Conservation (phyloP, 2,329 filamentous ascomycete species). For the Cordyceps militaris region DNA sequence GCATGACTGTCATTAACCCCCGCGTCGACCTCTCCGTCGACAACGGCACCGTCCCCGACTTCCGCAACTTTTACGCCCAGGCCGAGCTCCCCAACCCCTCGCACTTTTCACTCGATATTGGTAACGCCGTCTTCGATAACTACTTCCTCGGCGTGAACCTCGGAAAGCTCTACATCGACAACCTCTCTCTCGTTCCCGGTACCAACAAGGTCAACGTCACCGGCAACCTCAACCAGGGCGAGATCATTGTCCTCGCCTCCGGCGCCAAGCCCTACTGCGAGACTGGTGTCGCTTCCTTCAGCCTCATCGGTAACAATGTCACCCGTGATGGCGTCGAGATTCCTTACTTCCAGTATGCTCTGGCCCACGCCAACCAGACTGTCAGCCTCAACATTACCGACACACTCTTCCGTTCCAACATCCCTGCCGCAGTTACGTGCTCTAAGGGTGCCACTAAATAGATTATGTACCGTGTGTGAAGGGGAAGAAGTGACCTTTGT, state of each 20-base stretch:
- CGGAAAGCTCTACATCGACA: constrained; percentile 49
- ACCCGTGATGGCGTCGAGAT: constrained; percentile 44
- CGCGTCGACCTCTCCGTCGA: constrained; percentile 35
- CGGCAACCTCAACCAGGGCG: constrained; percentile 43
- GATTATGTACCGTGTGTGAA: background rate
- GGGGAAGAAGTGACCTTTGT: background rate
- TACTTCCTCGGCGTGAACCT: constrained; percentile 44
- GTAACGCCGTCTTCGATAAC: constrained; percentile 56
- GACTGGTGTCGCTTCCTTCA: constrained; percentile 46
- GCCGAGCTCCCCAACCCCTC: constrained; percentile 58
- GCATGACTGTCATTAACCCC: constrained; percentile 45
- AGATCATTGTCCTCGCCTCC: constrained; percentile 38
- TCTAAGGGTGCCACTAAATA: background rate
- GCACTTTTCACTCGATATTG: constrained; percentile 56
- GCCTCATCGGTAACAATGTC: constrained; percentile 47
- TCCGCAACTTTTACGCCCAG: constrained; percentile 53
- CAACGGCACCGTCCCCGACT: constrained; percentile 26
- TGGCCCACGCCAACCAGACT: constrained; percentile 43
- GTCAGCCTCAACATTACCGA: constrained; percentile 44
- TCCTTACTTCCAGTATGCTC: constrained; percentile 48
- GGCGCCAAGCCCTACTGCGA: constrained; percentile 42
- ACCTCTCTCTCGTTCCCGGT: constrained; percentile 53
- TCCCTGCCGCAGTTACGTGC: background rate
- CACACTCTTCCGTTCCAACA: constrained; percentile 28
- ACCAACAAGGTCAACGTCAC: constrained; percentile 49